Evolutionary conservation across 179 eudicot species (phyloP), one percentile per base, ranked within the genome.

Genomic region (Silene noctiflora): DNA sequence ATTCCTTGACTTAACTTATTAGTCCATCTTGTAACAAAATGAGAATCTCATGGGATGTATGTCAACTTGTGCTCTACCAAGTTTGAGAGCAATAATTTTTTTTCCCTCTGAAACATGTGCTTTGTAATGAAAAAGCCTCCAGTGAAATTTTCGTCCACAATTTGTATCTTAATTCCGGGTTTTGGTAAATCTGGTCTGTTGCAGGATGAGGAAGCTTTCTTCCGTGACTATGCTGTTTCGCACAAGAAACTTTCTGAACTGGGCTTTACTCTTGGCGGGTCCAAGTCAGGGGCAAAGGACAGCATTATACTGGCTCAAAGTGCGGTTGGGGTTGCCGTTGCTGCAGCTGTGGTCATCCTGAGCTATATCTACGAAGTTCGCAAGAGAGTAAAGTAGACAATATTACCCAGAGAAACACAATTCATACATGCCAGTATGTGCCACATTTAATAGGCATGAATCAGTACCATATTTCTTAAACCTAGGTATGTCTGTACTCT

Each of bases 181-280:
- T n/a, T 39, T 25, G 67, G 56, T 25, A 25, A 55, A 17, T 17
- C 4, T 73, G 55, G 31, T 42, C 10, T 70, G 1, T 83, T 82
- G 80, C 90, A 94, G 98, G 97, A 94, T 78, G 98, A 94, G 84
- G 97, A 94, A 63, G 96, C 90, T 69, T 94, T 94, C 86, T 94
- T 91, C 76, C 86, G 82, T 25, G 97, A 94, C 75, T 94, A 94
- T 63, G 97, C 97, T 17, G 83, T 78, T 65, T 89, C 98, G 16
- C 98, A 94, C 87, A 94, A 94, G 90, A 94, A 90, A 74, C 97
- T 94, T 51, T 94, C 98, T 0, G 97, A 94, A 63, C 80, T 94
- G 48, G 98, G 98, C 35, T 94, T 91, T 69, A 78, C 85, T 31
- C 93, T 93, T 16, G 42, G 83, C 21, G 80, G 76, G 19, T 59